A percentile compares a stretch with the other conserved stretches of the same genome.
Evolutionary conservation across 2,329 filamentous ascomycete species (phyloP).

Genomic region (Colletotrichum sp.): DNA sequence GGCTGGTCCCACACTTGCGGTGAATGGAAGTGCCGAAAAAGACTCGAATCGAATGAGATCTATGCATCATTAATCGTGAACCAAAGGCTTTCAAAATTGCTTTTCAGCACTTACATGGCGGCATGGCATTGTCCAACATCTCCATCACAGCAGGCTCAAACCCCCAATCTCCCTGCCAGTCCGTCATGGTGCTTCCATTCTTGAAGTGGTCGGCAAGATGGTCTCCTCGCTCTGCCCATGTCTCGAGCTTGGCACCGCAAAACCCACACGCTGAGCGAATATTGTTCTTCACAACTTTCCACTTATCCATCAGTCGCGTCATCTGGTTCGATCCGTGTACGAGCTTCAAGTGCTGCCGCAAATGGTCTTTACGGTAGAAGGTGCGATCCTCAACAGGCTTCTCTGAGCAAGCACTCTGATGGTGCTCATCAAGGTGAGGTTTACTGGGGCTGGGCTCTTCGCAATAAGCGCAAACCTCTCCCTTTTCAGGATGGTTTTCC

Average conservation of each 20-base stretch:
- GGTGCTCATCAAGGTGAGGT: constrained; percentile 40
- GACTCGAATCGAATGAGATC: constrained; percentile 17
- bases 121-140: constrained; percentile 45
- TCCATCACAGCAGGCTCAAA: constrained; percentile 39
- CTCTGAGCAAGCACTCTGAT: constrained; percentile 54
- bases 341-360: constrained; percentile 46
- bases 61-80: background rate
- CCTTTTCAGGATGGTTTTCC: constrained; percentile 45
- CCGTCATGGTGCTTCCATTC: constrained; percentile 43
- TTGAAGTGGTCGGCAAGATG: constrained; percentile 49
- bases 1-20: background rate
- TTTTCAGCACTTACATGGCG: constrained; percentile 35
- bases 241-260: constrained; percentile 38
- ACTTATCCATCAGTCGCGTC: constrained; percentile 48
- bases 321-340: constrained; percentile 45
- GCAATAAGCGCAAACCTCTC: constrained; percentile 45
- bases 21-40: background rate
- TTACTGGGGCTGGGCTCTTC: constrained; percentile 32
- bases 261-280: constrained; percentile 47
- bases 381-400: constrained; percentile 48
- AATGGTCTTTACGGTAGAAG: constrained; percentile 49
- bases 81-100: rapidly evolving
- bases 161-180: constrained; percentile 50
- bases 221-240: constrained; percentile 40
- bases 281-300: constrained; percentile 38